A percentile compares a stretch with the other conserved stretches of the same genome.
phyloP scores from a whole-genome alignment of 805 yeast species.

The Lipomyces spencermartinsiae region DNA sequence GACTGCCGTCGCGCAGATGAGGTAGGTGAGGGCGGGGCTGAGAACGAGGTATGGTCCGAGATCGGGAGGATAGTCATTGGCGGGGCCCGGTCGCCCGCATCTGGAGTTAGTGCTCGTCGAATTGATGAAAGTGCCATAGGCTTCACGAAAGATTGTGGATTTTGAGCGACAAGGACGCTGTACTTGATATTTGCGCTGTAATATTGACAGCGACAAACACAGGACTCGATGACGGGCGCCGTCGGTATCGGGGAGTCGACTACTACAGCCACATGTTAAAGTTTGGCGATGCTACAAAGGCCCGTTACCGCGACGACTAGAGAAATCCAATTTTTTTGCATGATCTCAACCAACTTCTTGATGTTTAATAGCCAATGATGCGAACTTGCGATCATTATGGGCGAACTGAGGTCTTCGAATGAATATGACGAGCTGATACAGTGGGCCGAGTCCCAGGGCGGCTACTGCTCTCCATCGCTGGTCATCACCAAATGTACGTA shows the following conservation, averaged over 20 bases:
- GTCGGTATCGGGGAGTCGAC: neutral
- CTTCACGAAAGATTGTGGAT: neutral
- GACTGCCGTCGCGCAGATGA: slow-evolving; percentile 32
- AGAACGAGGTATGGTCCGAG: slow-evolving; percentile 1
- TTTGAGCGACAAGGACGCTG: neutral
- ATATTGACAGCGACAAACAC: neutral
- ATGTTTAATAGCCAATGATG: neutral
- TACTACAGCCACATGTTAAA: neutral
- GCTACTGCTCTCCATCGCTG: slow-evolving; percentile 26
- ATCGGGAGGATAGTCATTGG: slow-evolving; percentile 12
- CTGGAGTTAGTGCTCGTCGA: slow-evolving; percentile 27
- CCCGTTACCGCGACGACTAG: neutral
- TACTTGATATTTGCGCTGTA: neutral
- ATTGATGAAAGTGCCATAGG: slow-evolving; percentile 19
- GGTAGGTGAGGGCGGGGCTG: slow-evolving; percentile 35
- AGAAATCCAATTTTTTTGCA: neutral
- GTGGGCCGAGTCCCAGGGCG: slow-evolving; percentile 29
- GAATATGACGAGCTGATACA: slow-evolving; percentile 18
- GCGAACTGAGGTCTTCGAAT: neutral
- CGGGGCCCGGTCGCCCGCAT: slow-evolving; percentile 8
- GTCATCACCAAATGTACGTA: slow-evolving; percentile 17
- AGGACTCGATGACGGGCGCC: neutral
- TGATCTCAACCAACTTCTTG: neutral
- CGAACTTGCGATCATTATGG: neutral
- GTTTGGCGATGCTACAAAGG: neutral